Conservation (phyloP, 306 rosid genomes). For the Pueraria montana region DNA sequence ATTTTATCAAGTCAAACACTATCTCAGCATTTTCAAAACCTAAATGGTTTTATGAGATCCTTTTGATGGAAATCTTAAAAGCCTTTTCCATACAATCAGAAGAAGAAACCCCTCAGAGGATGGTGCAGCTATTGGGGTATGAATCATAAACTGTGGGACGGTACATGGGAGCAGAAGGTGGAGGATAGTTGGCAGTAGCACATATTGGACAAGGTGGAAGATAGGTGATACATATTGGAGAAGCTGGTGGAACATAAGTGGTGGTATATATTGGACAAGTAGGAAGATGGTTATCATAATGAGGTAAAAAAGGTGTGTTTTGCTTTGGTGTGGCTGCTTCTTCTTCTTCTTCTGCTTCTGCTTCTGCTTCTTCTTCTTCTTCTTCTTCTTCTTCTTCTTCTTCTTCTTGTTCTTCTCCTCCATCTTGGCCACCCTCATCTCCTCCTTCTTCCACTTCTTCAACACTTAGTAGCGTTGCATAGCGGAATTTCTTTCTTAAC, state of each 20-base stretch:
- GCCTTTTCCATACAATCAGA: too few relatives aligned
- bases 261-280: neutral
- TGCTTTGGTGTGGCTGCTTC: too few relatives aligned
- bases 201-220: neutral
- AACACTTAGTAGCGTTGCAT: neutral
- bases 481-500: constrained; percentile 13
- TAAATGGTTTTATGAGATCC: too few relatives aligned
- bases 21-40: too few relatives aligned
- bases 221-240: neutral
- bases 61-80: too few relatives aligned
- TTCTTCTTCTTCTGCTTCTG: too few relatives aligned
- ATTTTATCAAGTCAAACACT: too few relatives aligned
- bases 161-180: neutral
- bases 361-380: neutral
- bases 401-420: neutral
- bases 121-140: neutral
- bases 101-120: too few relatives aligned
- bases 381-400: too few relatives aligned
- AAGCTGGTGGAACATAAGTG: neutral
- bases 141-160: neutral
- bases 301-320: neutral
- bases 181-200: too few relatives aligned
- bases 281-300: neutral
- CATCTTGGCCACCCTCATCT: neutral
- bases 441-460: neutral